Evolutionary conservation across 176 grass and related monocot species (phyloP).

Genomic region (Oryza nivara): DNA sequence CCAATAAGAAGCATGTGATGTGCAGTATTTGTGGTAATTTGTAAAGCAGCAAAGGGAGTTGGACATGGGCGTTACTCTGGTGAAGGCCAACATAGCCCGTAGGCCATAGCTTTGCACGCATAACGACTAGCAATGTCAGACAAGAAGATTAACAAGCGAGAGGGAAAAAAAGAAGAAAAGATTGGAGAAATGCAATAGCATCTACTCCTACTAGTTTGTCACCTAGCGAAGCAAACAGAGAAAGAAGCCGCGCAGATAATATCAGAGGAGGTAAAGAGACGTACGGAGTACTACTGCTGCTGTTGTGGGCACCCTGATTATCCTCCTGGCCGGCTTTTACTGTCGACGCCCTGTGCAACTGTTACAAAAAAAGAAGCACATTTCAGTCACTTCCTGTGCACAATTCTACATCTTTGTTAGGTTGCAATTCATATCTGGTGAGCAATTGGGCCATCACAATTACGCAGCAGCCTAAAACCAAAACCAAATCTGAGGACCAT

Average conservation of each 20-base stretch:
- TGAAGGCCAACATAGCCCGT: neutral
- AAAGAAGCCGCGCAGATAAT: neutral
- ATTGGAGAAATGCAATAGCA: neutral
- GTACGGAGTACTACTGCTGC: neutral
- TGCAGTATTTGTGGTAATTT: neutral
- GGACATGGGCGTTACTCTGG: neutral
- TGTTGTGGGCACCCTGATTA: neutral
- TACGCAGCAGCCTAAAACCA: neutral
- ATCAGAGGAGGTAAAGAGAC: neutral
- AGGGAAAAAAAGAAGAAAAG: neutral
- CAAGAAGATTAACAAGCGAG: neutral
- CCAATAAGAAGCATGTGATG: neutral
- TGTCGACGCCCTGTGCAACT: neutral
- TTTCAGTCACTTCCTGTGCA: neutral
- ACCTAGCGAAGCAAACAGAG: neutral
- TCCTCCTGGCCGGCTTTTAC: conserved; percentile 6
- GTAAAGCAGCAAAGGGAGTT: neutral
- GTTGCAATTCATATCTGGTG: conserved; percentile 31
- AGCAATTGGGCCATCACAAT: conserved; percentile 28
- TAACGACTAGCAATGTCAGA: neutral
- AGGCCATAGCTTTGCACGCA: neutral
- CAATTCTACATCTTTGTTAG: conserved; percentile 25
- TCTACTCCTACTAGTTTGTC: neutral
- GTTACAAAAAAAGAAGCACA: neutral
- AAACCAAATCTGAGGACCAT: conserved; percentile 51